These are phyloP conservation scores for Prunus salicina DNA, from an alignment of 306 rosid genomes.

Conservation along the genomic window DNA sequence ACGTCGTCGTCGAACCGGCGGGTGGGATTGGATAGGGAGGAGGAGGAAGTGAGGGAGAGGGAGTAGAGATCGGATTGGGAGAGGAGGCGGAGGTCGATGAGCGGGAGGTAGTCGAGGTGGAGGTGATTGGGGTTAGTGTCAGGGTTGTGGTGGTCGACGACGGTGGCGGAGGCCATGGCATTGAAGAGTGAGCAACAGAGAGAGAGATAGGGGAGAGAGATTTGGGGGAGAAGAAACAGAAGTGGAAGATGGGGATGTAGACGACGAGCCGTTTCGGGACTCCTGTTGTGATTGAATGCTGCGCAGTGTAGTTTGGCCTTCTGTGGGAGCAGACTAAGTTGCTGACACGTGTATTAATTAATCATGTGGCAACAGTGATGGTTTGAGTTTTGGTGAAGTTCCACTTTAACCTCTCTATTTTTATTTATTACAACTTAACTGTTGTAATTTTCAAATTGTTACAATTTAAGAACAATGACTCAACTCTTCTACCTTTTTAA, in stretches of 20 bases:
- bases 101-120: conserved; percentile 38
- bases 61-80: conserved; percentile 69
- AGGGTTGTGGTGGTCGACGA: conserved; percentile 5
- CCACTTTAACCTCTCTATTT: no score
- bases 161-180: conserved; percentile 55
- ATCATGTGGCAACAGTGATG: no score
- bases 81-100: conserved; percentile 63
- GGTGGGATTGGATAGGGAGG: conserved; percentile 22
- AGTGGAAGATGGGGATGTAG: neutral
- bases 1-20: conserved; percentile 39
- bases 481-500: no score
- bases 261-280: neutral
- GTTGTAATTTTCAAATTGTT: no score
- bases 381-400: no score
- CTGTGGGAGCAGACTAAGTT: neutral
- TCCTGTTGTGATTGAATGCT: neutral
- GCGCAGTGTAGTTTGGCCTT: neutral
- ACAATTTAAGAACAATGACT: no score
- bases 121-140: conserved; percentile 16
- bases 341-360: neutral
- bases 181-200: neutral
- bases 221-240: neutral
- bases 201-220: neutral
- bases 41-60: conserved; percentile 51
- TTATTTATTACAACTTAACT: no score